Conservation (phyloP, 2,329 filamentous ascomycete genomes). For the Verticillium albo-atrum region DNA sequence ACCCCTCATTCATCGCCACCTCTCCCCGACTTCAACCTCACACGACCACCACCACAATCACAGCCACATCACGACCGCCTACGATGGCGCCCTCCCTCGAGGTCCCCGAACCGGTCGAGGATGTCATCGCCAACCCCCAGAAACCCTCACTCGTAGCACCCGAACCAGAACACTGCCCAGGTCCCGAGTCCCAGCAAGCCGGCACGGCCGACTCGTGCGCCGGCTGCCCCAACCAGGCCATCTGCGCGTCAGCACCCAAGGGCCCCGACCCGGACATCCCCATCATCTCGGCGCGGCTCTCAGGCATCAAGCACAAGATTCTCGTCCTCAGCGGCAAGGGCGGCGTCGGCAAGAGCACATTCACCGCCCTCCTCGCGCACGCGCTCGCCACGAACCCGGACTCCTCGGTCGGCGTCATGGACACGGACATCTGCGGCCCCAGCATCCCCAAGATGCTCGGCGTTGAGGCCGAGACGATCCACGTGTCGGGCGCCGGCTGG, state of each 20-base stretch:
- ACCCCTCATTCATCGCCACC: background rate
- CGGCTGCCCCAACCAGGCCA: conserved; percentile 91
- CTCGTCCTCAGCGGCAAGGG: conserved; percentile 92
- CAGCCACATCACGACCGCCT: background rate
- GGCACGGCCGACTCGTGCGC: conserved; percentile 78
- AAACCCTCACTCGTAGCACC: conserved; percentile 86
- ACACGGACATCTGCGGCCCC: conserved; percentile 95
- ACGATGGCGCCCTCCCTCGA: conserved; percentile 79
- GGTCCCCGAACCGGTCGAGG: conserved; percentile 59
- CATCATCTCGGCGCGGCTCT: conserved; percentile 77
- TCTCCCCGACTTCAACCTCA: background rate
- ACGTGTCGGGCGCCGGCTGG: conserved; percentile 85
- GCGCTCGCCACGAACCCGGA: conserved; percentile 80
- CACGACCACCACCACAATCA: background rate
- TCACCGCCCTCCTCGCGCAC: conserved; percentile 82
- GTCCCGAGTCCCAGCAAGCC: conserved; percentile 72
- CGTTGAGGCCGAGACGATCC: conserved; percentile 88
- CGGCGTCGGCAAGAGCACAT: conserved; percentile 94
- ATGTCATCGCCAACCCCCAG: conserved; percentile 68
- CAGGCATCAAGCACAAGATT: conserved; percentile 83
- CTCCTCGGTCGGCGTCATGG: conserved; percentile 87
- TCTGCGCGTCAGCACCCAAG: conserved; percentile 91
- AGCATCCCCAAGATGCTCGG: conserved; percentile 99
- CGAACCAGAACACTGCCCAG: conserved; percentile 94
- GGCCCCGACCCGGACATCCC: conserved; percentile 93